These are phyloP conservation scores for Phlebopus sp. DNA, from an alignment of 1,284 basidiomycete species.

Conservation along the genomic window DNA sequence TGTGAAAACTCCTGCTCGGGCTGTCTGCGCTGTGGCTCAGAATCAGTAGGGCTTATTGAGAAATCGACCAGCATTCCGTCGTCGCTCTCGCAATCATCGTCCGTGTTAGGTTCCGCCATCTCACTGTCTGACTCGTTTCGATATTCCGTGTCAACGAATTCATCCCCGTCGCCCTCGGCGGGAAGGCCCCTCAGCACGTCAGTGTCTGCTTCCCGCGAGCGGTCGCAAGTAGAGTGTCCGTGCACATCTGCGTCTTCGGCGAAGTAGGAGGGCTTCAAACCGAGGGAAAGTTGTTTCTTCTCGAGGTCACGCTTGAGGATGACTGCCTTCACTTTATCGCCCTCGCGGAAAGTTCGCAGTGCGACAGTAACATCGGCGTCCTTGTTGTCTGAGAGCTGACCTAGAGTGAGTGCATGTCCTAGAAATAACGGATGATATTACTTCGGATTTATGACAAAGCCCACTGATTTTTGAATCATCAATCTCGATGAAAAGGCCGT, in stretches of 20 bases:
- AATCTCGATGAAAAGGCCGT: slow-evolving; percentile 91
- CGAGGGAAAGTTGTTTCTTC: slow-evolving; percentile 82
- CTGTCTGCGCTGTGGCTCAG: slow-evolving; percentile 13
- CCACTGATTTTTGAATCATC: slow-evolving; percentile 82
- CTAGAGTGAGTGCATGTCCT: background rate
- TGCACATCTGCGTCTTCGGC: slow-evolving; percentile 40
- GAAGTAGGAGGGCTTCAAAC: slow-evolving; percentile 90
- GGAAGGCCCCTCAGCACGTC: slow-evolving; percentile 27
- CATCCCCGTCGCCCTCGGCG: slow-evolving; percentile 22
- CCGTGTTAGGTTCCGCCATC: slow-evolving; percentile 22
- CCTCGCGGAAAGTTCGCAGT: slow-evolving; percentile 80
- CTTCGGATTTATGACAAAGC: slow-evolving; percentile 92
- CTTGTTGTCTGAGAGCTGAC: slow-evolving; percentile 80
- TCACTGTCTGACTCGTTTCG: slow-evolving; percentile 28
- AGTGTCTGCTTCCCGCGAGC: slow-evolving; percentile 24
- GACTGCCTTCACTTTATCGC: slow-evolving; percentile 82
- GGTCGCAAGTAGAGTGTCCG: slow-evolving; percentile 18
- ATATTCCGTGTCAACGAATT: slow-evolving; percentile 27
- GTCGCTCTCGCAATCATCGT: slow-evolving; percentile 37
- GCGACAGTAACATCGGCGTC: slow-evolving; percentile 77
- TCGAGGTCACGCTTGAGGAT: slow-evolving; percentile 71
- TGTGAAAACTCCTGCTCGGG: slow-evolving; percentile 27
- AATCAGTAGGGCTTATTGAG: slow-evolving; percentile 21
- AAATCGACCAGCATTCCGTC: slow-evolving; percentile 43
- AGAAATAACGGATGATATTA: slow-evolving; percentile 25